Conservation (phyloP, 2,329 filamentous ascomycete genomes). For the Delphinella strobiligena region DNA sequence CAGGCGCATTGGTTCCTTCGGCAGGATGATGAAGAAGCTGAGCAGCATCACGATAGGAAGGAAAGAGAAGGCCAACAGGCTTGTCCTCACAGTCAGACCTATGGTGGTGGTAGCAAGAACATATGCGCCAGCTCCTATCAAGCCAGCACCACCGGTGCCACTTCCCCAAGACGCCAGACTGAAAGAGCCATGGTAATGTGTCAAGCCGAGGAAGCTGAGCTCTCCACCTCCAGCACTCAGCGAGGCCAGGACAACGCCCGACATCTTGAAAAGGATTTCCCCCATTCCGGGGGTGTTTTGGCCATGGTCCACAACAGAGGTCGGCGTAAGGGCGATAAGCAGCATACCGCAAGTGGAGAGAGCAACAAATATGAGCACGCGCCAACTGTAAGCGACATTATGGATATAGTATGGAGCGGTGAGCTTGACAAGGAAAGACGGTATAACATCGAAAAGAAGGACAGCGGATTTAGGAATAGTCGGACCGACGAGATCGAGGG, state of each 20-base stretch:
- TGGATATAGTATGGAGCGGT: slow-evolving; percentile 91
- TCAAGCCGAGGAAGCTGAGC: slow-evolving; percentile 79
- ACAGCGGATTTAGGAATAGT: slow-evolving; percentile 80
- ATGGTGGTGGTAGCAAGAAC: slow-evolving; percentile 73
- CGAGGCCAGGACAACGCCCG: slow-evolving; percentile 74
- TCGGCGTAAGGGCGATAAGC: slow-evolving; percentile 67
- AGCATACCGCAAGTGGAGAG: slow-evolving; percentile 81
- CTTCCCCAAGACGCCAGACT: slow-evolving; percentile 86
- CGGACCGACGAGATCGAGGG: slow-evolving; percentile 86
- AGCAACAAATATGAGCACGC: slow-evolving; percentile 61
- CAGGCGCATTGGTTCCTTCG: slow-evolving; percentile 50
- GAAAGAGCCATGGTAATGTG: slow-evolving; percentile 83
- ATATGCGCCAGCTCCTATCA: slow-evolving; percentile 80
- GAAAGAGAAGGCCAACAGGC: slow-evolving; percentile 64
- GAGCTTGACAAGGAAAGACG: slow-evolving; percentile 79
- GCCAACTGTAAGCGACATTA: slow-evolving; percentile 63
- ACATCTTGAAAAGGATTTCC: slow-evolving; percentile 61
- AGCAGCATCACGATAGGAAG: slow-evolving; percentile 72
- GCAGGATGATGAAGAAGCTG: slow-evolving; percentile 75
- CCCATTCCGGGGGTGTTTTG: slow-evolving; percentile 13
- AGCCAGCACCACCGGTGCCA: slow-evolving; percentile 78
- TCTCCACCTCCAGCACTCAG: slow-evolving; percentile 79
- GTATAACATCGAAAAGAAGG: slow-evolving; percentile 82
- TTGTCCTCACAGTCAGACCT: slow-evolving; percentile 60
- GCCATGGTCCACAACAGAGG: slow-evolving; percentile 3